Percentiles rank a stretch among this genome's conserved stretches.
Conservation (phyloP, 371 early-diverging fungal species). For the Encephalitozoon romaleae region DNA sequence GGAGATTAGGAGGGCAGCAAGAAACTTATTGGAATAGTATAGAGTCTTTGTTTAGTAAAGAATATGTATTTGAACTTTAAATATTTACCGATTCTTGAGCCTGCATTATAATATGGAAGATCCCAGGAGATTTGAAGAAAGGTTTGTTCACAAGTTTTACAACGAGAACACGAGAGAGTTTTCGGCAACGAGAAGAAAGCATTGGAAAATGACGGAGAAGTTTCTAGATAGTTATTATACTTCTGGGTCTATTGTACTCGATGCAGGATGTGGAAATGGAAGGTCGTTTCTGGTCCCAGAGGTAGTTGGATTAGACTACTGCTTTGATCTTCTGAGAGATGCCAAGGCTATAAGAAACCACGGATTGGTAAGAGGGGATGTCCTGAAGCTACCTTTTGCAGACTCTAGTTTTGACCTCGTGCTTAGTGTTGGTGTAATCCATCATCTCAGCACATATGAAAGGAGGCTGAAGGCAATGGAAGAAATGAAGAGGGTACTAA, state of each 20-base stretch:
- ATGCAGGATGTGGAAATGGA: conserved; percentile 61
- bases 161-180: conserved; percentile 46
- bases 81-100: background rate
- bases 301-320: conserved; percentile 55
- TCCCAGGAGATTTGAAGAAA: conserved; percentile 43
- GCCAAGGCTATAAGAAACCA: background rate
- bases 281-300: conserved; percentile 39
- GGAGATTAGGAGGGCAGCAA: background rate
- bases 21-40: background rate
- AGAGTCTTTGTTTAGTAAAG: background rate
- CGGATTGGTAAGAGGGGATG: conserved; percentile 41
- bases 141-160: conserved; percentile 59
- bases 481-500: conserved; percentile 41
- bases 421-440: conserved; percentile 59
- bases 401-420: conserved; percentile 49
- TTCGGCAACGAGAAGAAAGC: conserved; percentile 48
- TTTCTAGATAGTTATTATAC: conserved; percentile 48
- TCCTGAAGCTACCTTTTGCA: conserved; percentile 32
- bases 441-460: conserved; percentile 55
- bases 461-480: conserved; percentile 42
- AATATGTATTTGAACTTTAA: background rate
- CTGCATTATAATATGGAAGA: background rate
- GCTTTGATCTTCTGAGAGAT: conserved; percentile 23
- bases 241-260: conserved; percentile 36
- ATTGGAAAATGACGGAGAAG: conserved; percentile 48